Percentiles rank a stretch among this genome's conserved stretches.
These are phyloP conservation scores for Xylariaceae sp. DNA, from an alignment of 2,329 filamentous ascomycete species.

Conservation along the genomic window DNA sequence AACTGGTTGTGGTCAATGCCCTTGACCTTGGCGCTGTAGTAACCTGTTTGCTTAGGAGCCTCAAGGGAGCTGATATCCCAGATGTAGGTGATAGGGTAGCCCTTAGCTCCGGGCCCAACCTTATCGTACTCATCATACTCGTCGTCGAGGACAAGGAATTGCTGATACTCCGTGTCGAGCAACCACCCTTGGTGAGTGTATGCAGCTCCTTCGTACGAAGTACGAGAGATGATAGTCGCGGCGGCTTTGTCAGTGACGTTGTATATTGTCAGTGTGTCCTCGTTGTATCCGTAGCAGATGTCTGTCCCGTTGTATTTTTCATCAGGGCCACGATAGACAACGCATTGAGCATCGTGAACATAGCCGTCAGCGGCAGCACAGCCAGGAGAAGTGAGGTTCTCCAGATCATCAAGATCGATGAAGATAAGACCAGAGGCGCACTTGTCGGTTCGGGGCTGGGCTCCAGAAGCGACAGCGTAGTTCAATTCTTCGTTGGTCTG, in stretches of 20 bases:
- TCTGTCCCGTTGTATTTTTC: slow-evolving; percentile 41
- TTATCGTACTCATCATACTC: slow-evolving; percentile 44
- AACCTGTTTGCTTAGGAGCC: slow-evolving; percentile 37
- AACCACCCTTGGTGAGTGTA: slow-evolving; percentile 55
- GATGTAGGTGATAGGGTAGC: slow-evolving; percentile 43
- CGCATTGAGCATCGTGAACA: slow-evolving; percentile 59
- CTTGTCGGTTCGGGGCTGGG: slow-evolving; percentile 35
- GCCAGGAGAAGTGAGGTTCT: slow-evolving; percentile 50
- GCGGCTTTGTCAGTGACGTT: slow-evolving; percentile 45
- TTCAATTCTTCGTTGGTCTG: slow-evolving; percentile 43
- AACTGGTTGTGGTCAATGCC: slow-evolving; percentile 43
- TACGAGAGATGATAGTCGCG: slow-evolving; percentile 43
- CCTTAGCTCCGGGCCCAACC: slow-evolving; percentile 33
- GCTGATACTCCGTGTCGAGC: slow-evolving; percentile 36
- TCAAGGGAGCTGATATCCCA: slow-evolving; percentile 40
- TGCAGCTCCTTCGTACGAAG: slow-evolving; percentile 48
- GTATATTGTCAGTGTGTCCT: slow-evolving; percentile 47
- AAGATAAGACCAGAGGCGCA: slow-evolving; percentile 56
- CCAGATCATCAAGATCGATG: slow-evolving; percentile 52
- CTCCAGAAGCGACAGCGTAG: slow-evolving; percentile 43
- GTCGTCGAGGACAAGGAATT: slow-evolving; percentile 43
- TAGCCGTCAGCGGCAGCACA: slow-evolving; percentile 55
- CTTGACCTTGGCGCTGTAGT: slow-evolving; percentile 35
- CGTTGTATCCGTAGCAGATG: slow-evolving; percentile 55
- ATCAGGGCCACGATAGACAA: slow-evolving; percentile 51